phyloP scores from a whole-genome alignment of 2,329 filamentous ascomycete species.

The Sclerotinia minor region DNA sequence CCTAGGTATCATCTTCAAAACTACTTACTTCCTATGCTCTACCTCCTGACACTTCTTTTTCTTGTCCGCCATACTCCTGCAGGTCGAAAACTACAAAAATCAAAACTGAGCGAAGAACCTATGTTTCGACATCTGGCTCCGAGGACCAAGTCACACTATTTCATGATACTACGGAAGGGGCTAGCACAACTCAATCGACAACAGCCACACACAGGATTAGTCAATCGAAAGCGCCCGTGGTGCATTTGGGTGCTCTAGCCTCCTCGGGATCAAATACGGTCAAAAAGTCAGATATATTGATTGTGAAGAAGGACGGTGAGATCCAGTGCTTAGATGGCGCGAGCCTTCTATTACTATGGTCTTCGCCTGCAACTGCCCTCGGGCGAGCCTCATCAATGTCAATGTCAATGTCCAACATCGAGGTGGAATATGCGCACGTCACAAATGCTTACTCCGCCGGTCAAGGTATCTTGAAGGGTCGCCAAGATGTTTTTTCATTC shows the following conservation, averaged over 20 bases:
- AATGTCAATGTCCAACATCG: slow-evolving; percentile 40
- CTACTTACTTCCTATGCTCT: slow-evolving; percentile 67
- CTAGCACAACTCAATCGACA: slow-evolving; percentile 54
- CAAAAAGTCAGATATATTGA: slow-evolving; percentile 48
- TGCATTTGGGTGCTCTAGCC: slow-evolving; percentile 46
- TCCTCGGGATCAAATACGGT: slow-evolving; percentile 25
- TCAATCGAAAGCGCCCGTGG: slow-evolving; percentile 44
- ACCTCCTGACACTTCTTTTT: slow-evolving; percentile 63
- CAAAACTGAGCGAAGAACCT: slow-evolving; percentile 59
- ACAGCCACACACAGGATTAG: slow-evolving; percentile 49
- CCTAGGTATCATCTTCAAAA: slow-evolving; percentile 59
- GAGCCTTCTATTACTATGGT: slow-evolving; percentile 51
- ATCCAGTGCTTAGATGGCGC: slow-evolving; percentile 62
- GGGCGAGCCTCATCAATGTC: slow-evolving; percentile 41
- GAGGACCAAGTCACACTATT: slow-evolving; percentile 58
- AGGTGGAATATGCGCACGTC: slow-evolving; percentile 40
- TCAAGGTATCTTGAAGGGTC: slow-evolving; percentile 49
- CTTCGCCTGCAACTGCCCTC: slow-evolving; percentile 44
- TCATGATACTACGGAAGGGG: slow-evolving; percentile 54
- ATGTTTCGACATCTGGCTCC: slow-evolving; percentile 54
- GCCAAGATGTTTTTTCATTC: slow-evolving; percentile 53
- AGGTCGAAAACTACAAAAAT: slow-evolving; percentile 48
- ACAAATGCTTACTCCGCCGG: slow-evolving; percentile 40
- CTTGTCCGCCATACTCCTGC: slow-evolving; percentile 61
- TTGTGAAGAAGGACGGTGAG: slow-evolving; percentile 61